Evolutionary conservation across 345 rosid genomes (phyloP), one percentile per base, ranked within the genome.

Genomic region (Litchi chinensis): DNA sequence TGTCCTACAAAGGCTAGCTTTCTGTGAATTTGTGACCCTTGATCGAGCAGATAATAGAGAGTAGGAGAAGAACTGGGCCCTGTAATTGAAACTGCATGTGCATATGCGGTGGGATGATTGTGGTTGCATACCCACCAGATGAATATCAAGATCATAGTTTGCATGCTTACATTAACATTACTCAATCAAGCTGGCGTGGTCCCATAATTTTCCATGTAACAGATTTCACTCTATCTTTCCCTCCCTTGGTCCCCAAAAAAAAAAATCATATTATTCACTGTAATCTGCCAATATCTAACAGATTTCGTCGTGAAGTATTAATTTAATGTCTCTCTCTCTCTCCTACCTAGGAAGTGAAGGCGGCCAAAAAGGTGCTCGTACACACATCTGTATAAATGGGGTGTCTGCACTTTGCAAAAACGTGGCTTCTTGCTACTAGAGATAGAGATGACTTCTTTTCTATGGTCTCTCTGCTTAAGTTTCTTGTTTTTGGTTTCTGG

Each of bases 401-500:
- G 65, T 39, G 22, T 66, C 9, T 32, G 71, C 16, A 12, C 13
- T 19, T 3, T 11, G n/a, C 7, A 64, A 76, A 64, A 64, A 76
- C 46, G 76, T 65, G 43, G 37, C 71, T 37, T 52, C 71, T 52
- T 52, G 24, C 56, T 50, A 64, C 52, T 8, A 74, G 60, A 52
- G 41, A 46, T 2, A 78, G n/a, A 71, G 0, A 82, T 82, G 85
- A 80, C 77, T 75, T 77, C 73, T 13, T 79, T 32, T 57, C 37
- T 69, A 11, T 77, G 76, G 88, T 75, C 77, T 80, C 70, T 84
- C 4, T 78, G 73, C 63, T 39, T 79, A n/a, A 43, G 63, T 71
- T 82, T 79, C 82, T 62, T 88, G 79, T 68, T 88, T 69, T 67
- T 86, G 80, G 83, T 73, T 56, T 79, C 83, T 59, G 87, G 75